phyloP scores from a whole-genome alignment of 345 rosid genomes.

The Linum tenue region DNA sequence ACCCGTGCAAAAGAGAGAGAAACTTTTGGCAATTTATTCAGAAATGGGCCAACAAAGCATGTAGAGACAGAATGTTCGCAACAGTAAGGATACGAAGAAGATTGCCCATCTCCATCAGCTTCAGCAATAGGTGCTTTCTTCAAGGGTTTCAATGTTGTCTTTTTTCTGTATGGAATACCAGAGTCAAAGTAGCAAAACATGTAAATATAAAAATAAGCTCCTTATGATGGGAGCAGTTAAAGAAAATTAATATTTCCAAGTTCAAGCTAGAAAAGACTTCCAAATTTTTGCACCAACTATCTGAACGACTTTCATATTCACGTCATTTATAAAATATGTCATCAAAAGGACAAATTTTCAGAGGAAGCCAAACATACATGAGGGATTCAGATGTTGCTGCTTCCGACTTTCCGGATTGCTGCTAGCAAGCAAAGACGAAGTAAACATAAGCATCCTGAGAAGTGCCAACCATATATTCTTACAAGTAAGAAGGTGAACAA shows the following conservation, averaged over 20 bases:
- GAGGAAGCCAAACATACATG: slow-evolving; percentile 40
- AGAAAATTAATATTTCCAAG: no score
- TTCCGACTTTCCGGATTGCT: slow-evolving; percentile 52
- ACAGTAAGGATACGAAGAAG: slow-evolving; percentile 57
- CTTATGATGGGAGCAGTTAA: no score
- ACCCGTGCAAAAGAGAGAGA: slow-evolving; percentile 8
- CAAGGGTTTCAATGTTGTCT: slow-evolving; percentile 42
- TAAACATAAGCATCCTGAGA: slow-evolving; percentile 17
- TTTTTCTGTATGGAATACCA: slow-evolving; percentile 43
- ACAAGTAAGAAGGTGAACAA: slow-evolving; percentile 1
- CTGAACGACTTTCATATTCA: background rate
- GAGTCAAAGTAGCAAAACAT: slow-evolving; percentile 22
- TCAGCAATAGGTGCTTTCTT: slow-evolving; percentile 41
- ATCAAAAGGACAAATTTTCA: background rate
- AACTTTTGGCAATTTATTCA: background rate
- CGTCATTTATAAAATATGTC: slow-evolving; percentile 1
- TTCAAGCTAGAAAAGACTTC: background rate
- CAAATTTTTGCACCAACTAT: background rate
- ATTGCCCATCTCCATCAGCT: slow-evolving; percentile 53
- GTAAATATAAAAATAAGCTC: slow-evolving; percentile 2
- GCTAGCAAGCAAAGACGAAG: slow-evolving; percentile 21
- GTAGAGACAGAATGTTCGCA: slow-evolving; percentile 14
- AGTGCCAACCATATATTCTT: slow-evolving; percentile 15
- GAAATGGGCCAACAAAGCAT: slow-evolving; percentile 15
- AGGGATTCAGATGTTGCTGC: slow-evolving; percentile 33